Conservation (phyloP, 2,329 filamentous ascomycete species). For the Massarina eburnea region DNA sequence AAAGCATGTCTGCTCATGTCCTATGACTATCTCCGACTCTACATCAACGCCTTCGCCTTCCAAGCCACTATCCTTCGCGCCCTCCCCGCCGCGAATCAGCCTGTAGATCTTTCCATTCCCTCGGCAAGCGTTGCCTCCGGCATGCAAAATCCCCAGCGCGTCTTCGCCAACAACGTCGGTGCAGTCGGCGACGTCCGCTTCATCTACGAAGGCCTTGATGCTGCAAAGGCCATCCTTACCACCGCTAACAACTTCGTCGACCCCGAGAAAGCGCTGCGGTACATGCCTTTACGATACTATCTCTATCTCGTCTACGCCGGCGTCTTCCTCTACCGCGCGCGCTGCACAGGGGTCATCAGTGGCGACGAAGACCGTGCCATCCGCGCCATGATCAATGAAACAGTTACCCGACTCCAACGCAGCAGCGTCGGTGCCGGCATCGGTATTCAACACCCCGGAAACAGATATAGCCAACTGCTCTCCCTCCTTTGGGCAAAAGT, state of each 20-base stretch:
- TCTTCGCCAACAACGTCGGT: conserved; percentile 54
- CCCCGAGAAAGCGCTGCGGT: conserved; percentile 49
- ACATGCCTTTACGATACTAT: conserved; percentile 53
- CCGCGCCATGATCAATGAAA: conserved; percentile 51
- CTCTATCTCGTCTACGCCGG: conserved; percentile 53
- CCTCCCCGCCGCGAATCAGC: conserved; percentile 32
- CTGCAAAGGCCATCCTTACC: conserved; percentile 52
- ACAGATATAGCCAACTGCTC: conserved; percentile 50
- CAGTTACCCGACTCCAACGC: conserved; percentile 46
- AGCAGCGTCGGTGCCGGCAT: conserved; percentile 41
- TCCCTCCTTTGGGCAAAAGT: conserved; percentile 53
- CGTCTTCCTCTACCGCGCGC: conserved; percentile 52
- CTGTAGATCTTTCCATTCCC: conserved; percentile 9
- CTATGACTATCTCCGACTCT: conserved; percentile 72
- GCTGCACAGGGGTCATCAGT: conserved; percentile 51
- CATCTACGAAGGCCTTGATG: conserved; percentile 54
- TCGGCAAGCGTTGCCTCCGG: conserved; percentile 6
- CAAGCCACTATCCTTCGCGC: conserved; percentile 64
- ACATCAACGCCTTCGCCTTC: conserved; percentile 75
- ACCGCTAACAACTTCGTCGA: conserved; percentile 55
- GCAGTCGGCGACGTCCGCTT: conserved; percentile 52
- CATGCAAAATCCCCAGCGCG: conserved; percentile 44
- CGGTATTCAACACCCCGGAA: conserved; percentile 50
- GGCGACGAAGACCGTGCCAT: conserved; percentile 51
- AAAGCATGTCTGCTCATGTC: conserved; percentile 69